Conservation (phyloP, 2,329 filamentous ascomycete genomes). For the Talaromyces marneffei region DNA sequence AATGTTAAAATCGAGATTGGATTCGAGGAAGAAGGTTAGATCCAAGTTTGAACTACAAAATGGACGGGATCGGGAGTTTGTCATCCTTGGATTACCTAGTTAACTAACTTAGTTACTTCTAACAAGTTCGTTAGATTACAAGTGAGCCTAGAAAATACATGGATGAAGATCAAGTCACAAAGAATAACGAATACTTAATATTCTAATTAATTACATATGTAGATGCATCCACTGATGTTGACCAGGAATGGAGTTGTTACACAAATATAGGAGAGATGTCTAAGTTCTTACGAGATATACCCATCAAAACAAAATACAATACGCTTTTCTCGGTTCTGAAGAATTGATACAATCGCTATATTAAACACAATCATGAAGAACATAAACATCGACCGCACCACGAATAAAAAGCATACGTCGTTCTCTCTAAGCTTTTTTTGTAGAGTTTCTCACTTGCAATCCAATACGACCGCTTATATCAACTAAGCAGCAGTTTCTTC, state of each 20-base stretch:
- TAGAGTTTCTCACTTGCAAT: background rate
- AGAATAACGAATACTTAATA: too few relatives aligned
- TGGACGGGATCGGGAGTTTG: background rate
- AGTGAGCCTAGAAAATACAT: too few relatives aligned
- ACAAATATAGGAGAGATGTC: background rate
- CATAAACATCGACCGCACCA: background rate
- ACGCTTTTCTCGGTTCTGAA: background rate
- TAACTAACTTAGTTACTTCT: too few relatives aligned
- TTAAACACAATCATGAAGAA: constrained; percentile 4
- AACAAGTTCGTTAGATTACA: too few relatives aligned
- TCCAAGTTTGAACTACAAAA: too few relatives aligned
- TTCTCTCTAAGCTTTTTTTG: background rate
- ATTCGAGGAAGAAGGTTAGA: background rate
- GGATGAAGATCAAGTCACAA: too few relatives aligned
- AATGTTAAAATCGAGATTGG: too few relatives aligned
- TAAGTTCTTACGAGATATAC: background rate
- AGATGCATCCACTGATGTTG: too few relatives aligned
- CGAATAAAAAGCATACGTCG: background rate
- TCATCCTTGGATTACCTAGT: background rate
- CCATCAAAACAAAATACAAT: background rate
- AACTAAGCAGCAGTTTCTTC: background rate
- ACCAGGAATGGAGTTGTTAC: background rate
- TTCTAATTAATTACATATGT: too few relatives aligned
- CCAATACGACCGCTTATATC: background rate
- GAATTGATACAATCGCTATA: constrained; percentile 1